Evolutionary conservation across 2,329 filamentous ascomycete genomes (phyloP).

Genomic region (Aureobasidium sp.): DNA sequence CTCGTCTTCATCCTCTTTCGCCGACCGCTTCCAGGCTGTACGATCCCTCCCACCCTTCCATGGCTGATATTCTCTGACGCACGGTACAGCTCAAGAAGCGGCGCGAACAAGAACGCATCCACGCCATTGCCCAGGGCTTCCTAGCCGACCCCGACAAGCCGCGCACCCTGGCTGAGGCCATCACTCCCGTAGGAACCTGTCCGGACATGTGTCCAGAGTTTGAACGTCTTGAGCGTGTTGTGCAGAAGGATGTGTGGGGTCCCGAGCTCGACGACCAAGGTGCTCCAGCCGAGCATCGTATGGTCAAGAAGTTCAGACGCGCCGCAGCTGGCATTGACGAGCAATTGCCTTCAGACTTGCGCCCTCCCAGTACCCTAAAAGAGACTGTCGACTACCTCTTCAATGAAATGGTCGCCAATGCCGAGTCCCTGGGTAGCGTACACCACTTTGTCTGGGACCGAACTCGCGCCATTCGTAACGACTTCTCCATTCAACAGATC

Average conservation of each 20-base stretch:
- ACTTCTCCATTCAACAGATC: constrained; percentile 57
- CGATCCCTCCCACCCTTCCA: background rate
- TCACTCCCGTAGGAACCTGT: constrained; percentile 55
- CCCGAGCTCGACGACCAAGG: constrained; percentile 40
- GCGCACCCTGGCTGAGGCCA: constrained; percentile 52
- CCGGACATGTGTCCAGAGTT: constrained; percentile 58
- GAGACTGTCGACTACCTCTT: constrained; percentile 40
- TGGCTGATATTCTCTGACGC: constrained; percentile 7
- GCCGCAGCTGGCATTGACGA: constrained; percentile 57
- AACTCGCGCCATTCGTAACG: constrained; percentile 57
- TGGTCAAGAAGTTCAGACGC: constrained; percentile 58
- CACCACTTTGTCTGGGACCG: constrained; percentile 61
- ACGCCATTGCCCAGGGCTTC: constrained; percentile 46
- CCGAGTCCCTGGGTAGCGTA: constrained; percentile 43
- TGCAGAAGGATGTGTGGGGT: constrained; percentile 54
- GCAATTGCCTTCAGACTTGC: constrained; percentile 56
- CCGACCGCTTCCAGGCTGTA: constrained; percentile 14
- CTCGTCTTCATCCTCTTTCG: constrained; percentile 6
- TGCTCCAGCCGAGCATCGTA: constrained; percentile 43
- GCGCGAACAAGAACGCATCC: constrained; percentile 43
- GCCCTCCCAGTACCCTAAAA: constrained; percentile 45
- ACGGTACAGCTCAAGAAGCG: constrained; percentile 38
- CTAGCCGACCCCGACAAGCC: constrained; percentile 55
- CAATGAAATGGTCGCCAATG: constrained; percentile 43
- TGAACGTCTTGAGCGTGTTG: constrained; percentile 54